phyloP scores from a whole-genome alignment of 108 stramenopile species.

The Stephanodiscus minutulus region DNA sequence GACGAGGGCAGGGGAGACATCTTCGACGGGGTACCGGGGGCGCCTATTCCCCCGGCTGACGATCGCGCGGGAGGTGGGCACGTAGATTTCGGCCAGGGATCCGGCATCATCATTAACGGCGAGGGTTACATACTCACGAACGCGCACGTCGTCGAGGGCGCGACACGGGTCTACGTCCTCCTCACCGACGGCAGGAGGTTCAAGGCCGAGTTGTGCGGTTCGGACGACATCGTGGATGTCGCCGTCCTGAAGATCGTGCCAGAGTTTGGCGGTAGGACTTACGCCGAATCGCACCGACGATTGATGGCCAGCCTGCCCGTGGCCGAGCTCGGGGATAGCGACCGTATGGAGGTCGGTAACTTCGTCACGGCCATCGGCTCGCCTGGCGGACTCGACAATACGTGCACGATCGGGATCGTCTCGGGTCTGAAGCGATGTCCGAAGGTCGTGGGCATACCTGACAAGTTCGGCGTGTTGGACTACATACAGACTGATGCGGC shows the following conservation, averaged over 20 bases:
- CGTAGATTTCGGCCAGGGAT: slow-evolving; percentile 83
- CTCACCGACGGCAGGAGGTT: slow-evolving; percentile 86
- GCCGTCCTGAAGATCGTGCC: slow-evolving; percentile 86
- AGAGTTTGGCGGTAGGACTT: slow-evolving; percentile 23
- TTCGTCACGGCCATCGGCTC: slow-evolving; percentile 74
- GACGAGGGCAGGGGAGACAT: slow-evolving; percentile 41
- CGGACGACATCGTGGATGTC: slow-evolving; percentile 89
- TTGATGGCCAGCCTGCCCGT: slow-evolving; percentile 56
- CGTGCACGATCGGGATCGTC: slow-evolving; percentile 90
- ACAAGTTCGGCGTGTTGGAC: slow-evolving; percentile 75
- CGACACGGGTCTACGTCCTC: slow-evolving; percentile 74
- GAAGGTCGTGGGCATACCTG: slow-evolving; percentile 81
- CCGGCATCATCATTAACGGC: slow-evolving; percentile 78
- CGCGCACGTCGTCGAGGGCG: slow-evolving; percentile 89
- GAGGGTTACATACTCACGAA: slow-evolving; percentile 89
- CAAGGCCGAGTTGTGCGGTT: slow-evolving; percentile 67
- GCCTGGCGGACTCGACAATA: slow-evolving; percentile 90
- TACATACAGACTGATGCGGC: slow-evolving; percentile 91
- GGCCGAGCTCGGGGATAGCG: slow-evolving; percentile 80
- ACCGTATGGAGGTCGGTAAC: slow-evolving; percentile 75
- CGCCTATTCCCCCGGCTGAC: slow-evolving; percentile 13
- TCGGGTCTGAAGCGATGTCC: slow-evolving; percentile 79
- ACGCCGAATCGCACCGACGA: slow-evolving; percentile 5
- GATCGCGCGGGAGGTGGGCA: slow-evolving; percentile 17
- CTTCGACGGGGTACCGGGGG: slow-evolving; percentile 41